Base-by-base conservation (phyloP, 163 green algal species). In the Scenedesmus sp. region DNA sequence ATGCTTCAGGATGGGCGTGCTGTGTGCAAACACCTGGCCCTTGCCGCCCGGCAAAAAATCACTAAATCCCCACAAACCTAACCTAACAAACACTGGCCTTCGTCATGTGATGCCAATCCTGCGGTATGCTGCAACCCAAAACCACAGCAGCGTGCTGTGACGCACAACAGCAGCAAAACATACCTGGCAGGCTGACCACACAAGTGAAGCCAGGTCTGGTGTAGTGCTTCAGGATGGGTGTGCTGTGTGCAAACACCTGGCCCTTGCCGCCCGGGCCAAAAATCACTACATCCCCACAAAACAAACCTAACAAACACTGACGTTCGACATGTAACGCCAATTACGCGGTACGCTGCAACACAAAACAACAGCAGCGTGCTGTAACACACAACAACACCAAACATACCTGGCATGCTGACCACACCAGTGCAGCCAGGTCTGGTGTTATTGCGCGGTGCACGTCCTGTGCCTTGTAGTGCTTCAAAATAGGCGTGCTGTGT, bases 141-240 rank as follows among this genome's bases (percentile, higher is more conserved):
- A 70, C 62, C 62, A 16, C 18, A 4, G 26, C 15, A 74, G 3
- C 1, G 16, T 26, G 2, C 8, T 26, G 26, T 74, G 26, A 26
- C 66, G 26, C 26, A 74, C 6, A 64, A 74, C 66, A 74, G 15
- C 15, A 26, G n/a, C n/a, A n/a, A 26, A 64, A 2, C 90, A 7
- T 74, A 93, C 92, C 92, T 92, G 88, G 34, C 88, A 88, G 0
- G 91, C 94, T 62, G 87, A 93, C 83, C 87, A 93, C 3, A 92
- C 90, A 26, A 95, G 84, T 12, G 93, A 92, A 9, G 94, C 92
- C n/a, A 96, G 88, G 57, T 96, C 94, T 23, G 94, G 94, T 86
- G 83, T 91, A 94, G 77, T 88, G 86, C 62, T 87, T 26, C 74
- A 93, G 82, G 15, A 92, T n/a, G 6, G 92, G 94, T 52, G 89